These are phyloP conservation scores for Cladosporium sp. DNA, from an alignment of 2,329 filamentous ascomycete genomes.

Conservation along the genomic window DNA sequence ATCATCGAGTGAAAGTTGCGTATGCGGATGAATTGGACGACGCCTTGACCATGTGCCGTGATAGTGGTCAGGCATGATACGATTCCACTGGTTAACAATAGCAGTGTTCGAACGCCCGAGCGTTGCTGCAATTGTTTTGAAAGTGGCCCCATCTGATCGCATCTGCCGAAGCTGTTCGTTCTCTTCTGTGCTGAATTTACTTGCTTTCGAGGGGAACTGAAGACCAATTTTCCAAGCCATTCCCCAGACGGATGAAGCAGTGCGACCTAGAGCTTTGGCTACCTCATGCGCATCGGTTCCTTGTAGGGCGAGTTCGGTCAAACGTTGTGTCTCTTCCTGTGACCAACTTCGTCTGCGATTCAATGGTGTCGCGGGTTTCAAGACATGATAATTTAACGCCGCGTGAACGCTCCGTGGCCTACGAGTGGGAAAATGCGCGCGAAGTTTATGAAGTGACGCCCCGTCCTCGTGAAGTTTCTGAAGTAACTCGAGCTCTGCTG, in stretches of 20 bases:
- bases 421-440: background rate
- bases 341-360: background rate
- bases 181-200: background rate
- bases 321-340: background rate
- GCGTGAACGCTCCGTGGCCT: background rate
- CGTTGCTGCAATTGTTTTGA: background rate
- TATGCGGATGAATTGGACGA: background rate
- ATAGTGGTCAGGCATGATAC: background rate
- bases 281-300: background rate
- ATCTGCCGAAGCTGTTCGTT: background rate
- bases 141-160: background rate
- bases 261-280: background rate
- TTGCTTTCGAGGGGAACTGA: background rate
- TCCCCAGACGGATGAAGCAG: accelerated
- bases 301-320: background rate
- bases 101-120: background rate
- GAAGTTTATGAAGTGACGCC: background rate
- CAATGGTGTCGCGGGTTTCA: background rate
- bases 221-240: background rate
- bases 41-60: background rate
- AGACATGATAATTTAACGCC: background rate
- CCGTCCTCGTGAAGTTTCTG: background rate
- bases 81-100: background rate
- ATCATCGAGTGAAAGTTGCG: background rate
- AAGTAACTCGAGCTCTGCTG: background rate